phyloP scores from a whole-genome alignment of 352 stramenopile genomes.

The Thraustochytrium striatum region DNA sequence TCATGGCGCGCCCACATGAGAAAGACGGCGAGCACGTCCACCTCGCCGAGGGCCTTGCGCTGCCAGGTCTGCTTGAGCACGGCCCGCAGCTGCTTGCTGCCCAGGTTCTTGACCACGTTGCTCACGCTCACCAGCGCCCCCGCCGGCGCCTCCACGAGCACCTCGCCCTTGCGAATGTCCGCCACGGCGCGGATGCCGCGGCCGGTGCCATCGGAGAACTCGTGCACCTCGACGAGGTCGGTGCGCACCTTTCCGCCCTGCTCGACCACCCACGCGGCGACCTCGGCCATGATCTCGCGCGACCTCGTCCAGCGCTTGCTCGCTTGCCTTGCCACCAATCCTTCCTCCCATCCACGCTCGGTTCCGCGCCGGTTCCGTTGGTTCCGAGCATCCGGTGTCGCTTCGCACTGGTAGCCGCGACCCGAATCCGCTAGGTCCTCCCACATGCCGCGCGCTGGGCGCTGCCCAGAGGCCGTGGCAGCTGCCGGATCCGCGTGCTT shows the following conservation, averaged over 20 bases:
- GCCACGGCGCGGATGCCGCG: conserved; percentile 9
- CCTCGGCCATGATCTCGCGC: no score
- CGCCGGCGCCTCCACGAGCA: conserved; percentile 19
- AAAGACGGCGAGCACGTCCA: conserved; percentile 19
- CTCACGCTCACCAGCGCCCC: conserved; percentile 3
- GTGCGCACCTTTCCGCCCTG: not conserved
- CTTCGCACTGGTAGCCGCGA: no score
- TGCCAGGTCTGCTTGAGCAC: not conserved
- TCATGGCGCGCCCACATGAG: conserved; percentile 27
- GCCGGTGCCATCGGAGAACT: conserved; percentile 16
- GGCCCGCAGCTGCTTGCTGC: not conserved
- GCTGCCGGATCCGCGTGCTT: no score
- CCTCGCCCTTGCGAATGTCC: not conserved
- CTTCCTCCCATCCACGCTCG: no score
- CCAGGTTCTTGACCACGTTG: not conserved
- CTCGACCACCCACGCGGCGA: conserved; percentile 18
- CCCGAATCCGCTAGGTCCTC: no score
- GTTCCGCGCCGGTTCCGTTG: no score
- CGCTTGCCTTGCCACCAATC: no score
- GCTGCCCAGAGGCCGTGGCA: no score
- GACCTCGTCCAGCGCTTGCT: no score
- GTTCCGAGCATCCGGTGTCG: no score
- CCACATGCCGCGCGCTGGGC: no score
- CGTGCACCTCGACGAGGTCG: conserved; percentile 22
- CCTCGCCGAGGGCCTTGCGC: conserved; percentile 19